Conservation (phyloP, 164 flowering plant species). For the Stephania cephalantha region DNA sequence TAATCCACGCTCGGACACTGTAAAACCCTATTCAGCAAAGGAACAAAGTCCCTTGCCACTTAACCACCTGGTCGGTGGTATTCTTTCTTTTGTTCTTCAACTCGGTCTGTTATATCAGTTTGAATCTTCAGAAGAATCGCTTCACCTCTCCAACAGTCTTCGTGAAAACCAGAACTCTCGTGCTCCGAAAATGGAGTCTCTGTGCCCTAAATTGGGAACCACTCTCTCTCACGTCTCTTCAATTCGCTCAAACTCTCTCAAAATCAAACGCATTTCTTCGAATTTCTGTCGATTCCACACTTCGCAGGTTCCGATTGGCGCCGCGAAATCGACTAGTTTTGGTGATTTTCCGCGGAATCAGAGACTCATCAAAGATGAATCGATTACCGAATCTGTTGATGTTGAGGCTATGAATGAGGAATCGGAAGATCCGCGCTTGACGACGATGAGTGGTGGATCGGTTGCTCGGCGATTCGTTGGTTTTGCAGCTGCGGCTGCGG, state of each 20-base stretch:
- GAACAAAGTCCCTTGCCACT: too few relatives aligned
- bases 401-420: neutral
- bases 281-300: conserved; percentile 17
- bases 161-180: neutral
- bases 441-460: conserved; percentile 14
- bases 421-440: neutral
- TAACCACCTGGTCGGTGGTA: too few relatives aligned
- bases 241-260: conserved; percentile 16
- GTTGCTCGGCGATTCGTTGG: conserved; percentile 40
- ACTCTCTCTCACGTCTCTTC: conserved; percentile 18
- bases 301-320: conserved; percentile 5
- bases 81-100: too few relatives aligned
- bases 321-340: conserved; percentile 5
- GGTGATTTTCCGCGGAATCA: conserved; percentile 3
- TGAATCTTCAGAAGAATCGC: neutral
- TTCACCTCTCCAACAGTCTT: too few relatives aligned
- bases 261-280: conserved; percentile 15
- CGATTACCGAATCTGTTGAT: neutral
- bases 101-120: neutral
- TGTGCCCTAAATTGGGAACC: conserved; percentile 25
- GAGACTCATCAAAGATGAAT: neutral
- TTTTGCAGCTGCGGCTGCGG: conserved; percentile 58
- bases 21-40: too few relatives aligned
- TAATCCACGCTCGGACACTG: too few relatives aligned
- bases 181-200: conserved; percentile 30